Evolutionary conservation across 2,329 filamentous ascomycete species (phyloP).

Genomic region (Phaeosphaeriaceae sp.): DNA sequence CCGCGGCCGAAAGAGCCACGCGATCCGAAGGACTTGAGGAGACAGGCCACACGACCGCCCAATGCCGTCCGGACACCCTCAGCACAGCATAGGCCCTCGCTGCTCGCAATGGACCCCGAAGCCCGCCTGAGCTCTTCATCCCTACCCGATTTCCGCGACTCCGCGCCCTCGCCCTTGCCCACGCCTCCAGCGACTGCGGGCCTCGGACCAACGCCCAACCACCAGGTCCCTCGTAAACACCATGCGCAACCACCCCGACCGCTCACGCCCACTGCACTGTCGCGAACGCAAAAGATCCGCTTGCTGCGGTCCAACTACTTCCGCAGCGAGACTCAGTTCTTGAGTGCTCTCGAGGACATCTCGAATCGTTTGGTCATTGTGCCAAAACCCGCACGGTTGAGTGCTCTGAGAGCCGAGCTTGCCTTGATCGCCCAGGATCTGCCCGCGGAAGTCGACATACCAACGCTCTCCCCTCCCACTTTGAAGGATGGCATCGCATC

Average conservation of each 20-base stretch:
- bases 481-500: slow-evolving; percentile 75
- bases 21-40: slow-evolving; percentile 37
- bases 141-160: slow-evolving; percentile 66
- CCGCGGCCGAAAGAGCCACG: slow-evolving; percentile 32
- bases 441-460: slow-evolving; percentile 83
- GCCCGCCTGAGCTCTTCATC: slow-evolving; percentile 73
- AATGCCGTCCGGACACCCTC: slow-evolving; percentile 31
- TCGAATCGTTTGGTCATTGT: slow-evolving; percentile 84
- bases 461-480: slow-evolving; percentile 78
- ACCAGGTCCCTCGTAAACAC: slow-evolving; percentile 54
- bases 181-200: slow-evolving; percentile 52
- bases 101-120: slow-evolving; percentile 64
- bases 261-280: slow-evolving; percentile 67
- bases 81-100: slow-evolving; percentile 52
- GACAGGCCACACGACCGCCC: slow-evolving; percentile 34
- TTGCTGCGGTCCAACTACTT: slow-evolving; percentile 83
- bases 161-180: slow-evolving; percentile 52
- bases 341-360: slow-evolving; percentile 81
- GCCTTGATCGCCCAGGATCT: slow-evolving; percentile 82
- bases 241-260: slow-evolving; percentile 65
- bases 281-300: slow-evolving; percentile 71
- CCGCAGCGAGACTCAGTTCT: slow-evolving; percentile 78
- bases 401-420: slow-evolving; percentile 80
- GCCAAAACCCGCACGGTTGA: slow-evolving; percentile 80
- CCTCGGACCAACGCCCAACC: slow-evolving; percentile 41